Percentiles rank a stretch among this genome's conserved stretches.
Evolutionary conservation across 2,329 filamentous ascomycete genomes (phyloP).

Genomic region (Fusarium tanahbumbuense): DNA sequence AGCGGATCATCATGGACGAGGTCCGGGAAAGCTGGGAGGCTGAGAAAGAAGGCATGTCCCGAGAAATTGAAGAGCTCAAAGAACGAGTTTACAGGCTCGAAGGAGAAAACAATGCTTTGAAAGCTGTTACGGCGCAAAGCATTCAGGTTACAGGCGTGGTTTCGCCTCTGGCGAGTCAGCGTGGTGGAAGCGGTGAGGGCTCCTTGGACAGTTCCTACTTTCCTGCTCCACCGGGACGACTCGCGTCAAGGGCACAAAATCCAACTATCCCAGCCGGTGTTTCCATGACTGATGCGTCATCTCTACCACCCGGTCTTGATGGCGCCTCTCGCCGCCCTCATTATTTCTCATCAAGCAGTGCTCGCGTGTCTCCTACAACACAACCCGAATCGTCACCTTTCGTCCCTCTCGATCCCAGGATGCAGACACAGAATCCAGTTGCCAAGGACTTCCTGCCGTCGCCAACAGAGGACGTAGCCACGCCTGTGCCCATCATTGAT

Average conservation of each 20-base stretch:
- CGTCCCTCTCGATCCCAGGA: conserved; percentile 58
- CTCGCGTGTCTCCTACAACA: conserved; percentile 50
- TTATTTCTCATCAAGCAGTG: conserved; percentile 48
- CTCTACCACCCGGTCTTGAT: conserved; percentile 51
- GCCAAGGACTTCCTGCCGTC: conserved; percentile 53
- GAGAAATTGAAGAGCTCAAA: conserved; percentile 57
- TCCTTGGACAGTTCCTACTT: conserved; percentile 41
- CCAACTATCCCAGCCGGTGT: conserved; percentile 30
- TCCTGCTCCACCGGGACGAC: conserved; percentile 35
- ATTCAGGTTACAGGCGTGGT: conserved; percentile 48
- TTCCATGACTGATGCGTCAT: conserved; percentile 39
- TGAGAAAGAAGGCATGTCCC: conserved; percentile 57
- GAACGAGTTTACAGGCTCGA: conserved; percentile 53
- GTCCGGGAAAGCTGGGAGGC: conserved; percentile 60
- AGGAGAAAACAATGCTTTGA: conserved; percentile 52
- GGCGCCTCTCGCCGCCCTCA: conserved; percentile 52
- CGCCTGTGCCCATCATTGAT: conserved; percentile 63
- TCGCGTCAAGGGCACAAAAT: conserved; percentile 36
- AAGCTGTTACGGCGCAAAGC: conserved; percentile 46
- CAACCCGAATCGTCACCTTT: conserved; percentile 54
- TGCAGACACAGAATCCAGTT: conserved; percentile 54
- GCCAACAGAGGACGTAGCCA: conserved; percentile 47
- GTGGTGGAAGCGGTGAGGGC: conserved; percentile 42
- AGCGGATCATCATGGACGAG: conserved; percentile 65
- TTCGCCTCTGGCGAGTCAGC: conserved; percentile 48